Percentiles rank a stretch among this genome's conserved stretches.
Evolutionary conservation across 2,329 filamentous ascomycete genomes (phyloP).

Genomic region (Fusarium annulatum): DNA sequence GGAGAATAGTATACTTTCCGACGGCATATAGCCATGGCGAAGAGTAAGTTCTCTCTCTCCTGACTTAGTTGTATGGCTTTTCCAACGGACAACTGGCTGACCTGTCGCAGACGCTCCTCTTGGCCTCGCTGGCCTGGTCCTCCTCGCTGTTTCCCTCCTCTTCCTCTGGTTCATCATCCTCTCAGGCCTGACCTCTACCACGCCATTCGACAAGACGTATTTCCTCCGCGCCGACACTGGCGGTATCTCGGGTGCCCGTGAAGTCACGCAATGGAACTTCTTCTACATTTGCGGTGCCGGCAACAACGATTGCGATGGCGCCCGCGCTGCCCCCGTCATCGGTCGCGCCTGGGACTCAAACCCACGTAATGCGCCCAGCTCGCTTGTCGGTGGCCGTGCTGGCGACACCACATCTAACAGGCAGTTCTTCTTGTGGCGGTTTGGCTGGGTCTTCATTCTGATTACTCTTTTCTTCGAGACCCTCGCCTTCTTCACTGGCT

Average conservation of each 20-base stretch:
- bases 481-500: constrained; percentile 72
- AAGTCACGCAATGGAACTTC: constrained; percentile 86
- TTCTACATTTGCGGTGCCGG: constrained; percentile 81
- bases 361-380: constrained; percentile 56
- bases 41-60: constrained; percentile 29
- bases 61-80: background rate
- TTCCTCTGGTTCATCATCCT: constrained; percentile 71
- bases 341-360: constrained; percentile 74
- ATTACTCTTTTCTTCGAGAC: constrained; percentile 84
- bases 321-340: constrained; percentile 74
- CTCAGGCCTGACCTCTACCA: constrained; percentile 59
- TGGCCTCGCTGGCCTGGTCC: constrained; percentile 57
- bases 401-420: constrained; percentile 64
- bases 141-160: constrained; percentile 63
- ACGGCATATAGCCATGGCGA: constrained; percentile 33
- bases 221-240: constrained; percentile 85
- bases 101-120: constrained; percentile 52
- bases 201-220: constrained; percentile 78
- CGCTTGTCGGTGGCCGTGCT: constrained; percentile 63
- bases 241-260: constrained; percentile 75
- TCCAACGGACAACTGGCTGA: constrained; percentile 13
- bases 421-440: constrained; percentile 89
- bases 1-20: background rate
- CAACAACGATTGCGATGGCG: constrained; percentile 71
- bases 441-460: constrained; percentile 92